Conservation (phyloP, 2,329 filamentous ascomycete species). For the Aspergillus quadricinctus region DNA sequence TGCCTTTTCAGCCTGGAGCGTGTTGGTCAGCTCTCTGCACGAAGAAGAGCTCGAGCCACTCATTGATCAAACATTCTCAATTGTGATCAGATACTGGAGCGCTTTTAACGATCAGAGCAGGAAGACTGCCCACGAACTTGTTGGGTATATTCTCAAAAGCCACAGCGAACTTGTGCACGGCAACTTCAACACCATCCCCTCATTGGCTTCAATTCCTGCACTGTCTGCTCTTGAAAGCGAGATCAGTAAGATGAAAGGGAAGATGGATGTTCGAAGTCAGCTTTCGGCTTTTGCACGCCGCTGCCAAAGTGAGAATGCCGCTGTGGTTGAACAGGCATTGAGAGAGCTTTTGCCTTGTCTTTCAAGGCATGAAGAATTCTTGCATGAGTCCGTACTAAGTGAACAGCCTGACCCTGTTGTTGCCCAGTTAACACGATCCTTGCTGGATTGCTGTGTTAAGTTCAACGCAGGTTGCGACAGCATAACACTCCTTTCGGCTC, state of each 20-base stretch:
- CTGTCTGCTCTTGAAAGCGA: conserved; percentile 64
- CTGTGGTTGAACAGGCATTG: conserved; percentile 78
- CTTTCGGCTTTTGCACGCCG: conserved; percentile 69
- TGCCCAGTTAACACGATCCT: conserved; percentile 64
- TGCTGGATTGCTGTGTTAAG: conserved; percentile 81
- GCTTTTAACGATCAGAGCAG: conserved; percentile 60
- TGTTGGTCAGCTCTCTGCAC: conserved; percentile 69
- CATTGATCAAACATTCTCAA: conserved; percentile 83
- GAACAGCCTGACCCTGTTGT: conserved; percentile 79
- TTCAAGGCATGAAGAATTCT: conserved; percentile 65
- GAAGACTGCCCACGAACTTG: conserved; percentile 56
- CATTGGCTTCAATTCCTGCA: conserved; percentile 64
- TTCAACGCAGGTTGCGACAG: conserved; percentile 65
- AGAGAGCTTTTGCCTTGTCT: conserved; percentile 73
- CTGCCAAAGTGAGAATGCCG: conserved; percentile 75
- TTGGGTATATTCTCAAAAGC: conserved; percentile 62
- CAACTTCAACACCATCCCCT: conserved; percentile 72
- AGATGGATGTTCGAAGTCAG: conserved; percentile 61
- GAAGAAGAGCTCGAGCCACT: conserved; percentile 75
- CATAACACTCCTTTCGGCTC: conserved; percentile 69
- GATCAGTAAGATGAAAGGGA: conserved; percentile 60
- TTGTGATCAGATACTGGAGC: conserved; percentile 77
- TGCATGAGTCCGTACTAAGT: conserved; percentile 74
- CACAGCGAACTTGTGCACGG: conserved; percentile 59
- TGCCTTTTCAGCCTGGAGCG: conserved; percentile 79